A percentile compares a stretch with the other conserved stretches of the same genome.
These are phyloP conservation scores for Cucurbita ficifolia DNA, from an alignment of 306 rosid species.

Conservation along the genomic window DNA sequence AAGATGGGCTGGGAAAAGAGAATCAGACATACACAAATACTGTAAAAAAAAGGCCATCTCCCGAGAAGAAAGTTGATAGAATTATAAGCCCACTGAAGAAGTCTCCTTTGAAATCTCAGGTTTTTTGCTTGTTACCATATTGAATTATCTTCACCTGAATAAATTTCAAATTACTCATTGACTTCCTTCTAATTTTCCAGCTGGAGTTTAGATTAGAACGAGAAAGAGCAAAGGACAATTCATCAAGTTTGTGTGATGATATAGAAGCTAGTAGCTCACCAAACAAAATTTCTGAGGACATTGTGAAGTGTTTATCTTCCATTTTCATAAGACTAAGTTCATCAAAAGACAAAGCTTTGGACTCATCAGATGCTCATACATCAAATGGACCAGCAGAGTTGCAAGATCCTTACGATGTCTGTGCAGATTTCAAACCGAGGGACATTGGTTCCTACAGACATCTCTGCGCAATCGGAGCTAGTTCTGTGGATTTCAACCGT, in stretches of 20 bases:
- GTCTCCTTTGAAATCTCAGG: conserved; percentile 39
- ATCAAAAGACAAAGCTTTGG: conserved; percentile 31
- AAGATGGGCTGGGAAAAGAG: conserved; percentile 67
- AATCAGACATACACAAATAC: conserved; percentile 28
- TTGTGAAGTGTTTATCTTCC: conserved; percentile 55
- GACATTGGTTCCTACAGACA: conserved; percentile 59
- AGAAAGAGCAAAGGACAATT: conserved; percentile 38
- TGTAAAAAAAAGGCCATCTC: conserved; percentile 40
- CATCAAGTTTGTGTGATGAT: conserved; percentile 31
- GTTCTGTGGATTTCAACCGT: conserved; percentile 49
- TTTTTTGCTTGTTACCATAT: conserved; percentile 8
- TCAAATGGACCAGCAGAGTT: conserved; percentile 27
- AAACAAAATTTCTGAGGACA: conserved; percentile 59
- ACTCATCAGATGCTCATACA: conserved; percentile 11
- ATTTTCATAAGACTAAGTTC: conserved; percentile 45
- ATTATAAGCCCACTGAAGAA: conserved; percentile 37
- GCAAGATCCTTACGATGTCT: conserved; percentile 62
- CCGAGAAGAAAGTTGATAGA: conserved; percentile 42
- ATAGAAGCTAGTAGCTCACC: conserved; percentile 40
- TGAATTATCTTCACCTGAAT: conserved; percentile 4
- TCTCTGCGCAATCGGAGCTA: conserved; percentile 44
- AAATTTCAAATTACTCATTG: neutral
- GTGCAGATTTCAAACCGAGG: conserved; percentile 28
- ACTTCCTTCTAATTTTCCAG: conserved; percentile 17
- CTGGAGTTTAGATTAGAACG: conserved; percentile 41